Base-by-base conservation (phyloP, 768 basidiomycete genomes). In the Collybia nuda region DNA sequence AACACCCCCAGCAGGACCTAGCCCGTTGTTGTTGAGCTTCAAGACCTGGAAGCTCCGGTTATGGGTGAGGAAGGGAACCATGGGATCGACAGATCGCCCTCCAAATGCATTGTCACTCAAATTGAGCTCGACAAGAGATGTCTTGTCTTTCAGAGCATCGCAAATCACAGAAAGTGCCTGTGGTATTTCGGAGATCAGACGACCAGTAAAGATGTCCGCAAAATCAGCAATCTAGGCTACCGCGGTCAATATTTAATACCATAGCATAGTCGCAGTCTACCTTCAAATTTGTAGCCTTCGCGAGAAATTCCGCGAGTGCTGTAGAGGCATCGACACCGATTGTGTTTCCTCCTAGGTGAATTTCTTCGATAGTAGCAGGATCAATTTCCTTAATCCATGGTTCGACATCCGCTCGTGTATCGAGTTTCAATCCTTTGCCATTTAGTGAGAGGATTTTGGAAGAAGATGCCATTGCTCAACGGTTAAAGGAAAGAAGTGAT, bases 61-160 rank as follows among this genome's bases (percentile, higher is more conserved):
- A 53, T 85, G 73, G 24, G 85, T 83, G 61, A 96, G 84, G 76
- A 96, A 90, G 15, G 86, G 85, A 44, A 94, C 93, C 70, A 98
- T 88, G 39, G 94, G 92, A 57, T 94, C 92, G 19, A 94, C 94
- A 26, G 90, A 93, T 62, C 95, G 86, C 28, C 92, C 93, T 18
- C 96, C 96, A 56, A 98, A 98, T 8, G 96, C 96, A 58, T 99
- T 99, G 66, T 98, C 96, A 61, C 85, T 88, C 46, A 99, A 82
- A 66, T 98, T 82, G 60, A 99, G 80, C 68, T 93, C 90, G 47
- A 88, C 76, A 42, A 99, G 85, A 2, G 87, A 82, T 3, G 84
- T 78, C 62, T 91, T 91, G 60, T 82, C 77, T 60, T 83, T 84
- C 53, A 99, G 82, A 11, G 94, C 85, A 60, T 92, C 83, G 66